Evolutionary conservation across 768 basidiomycete species (phyloP).

Genomic region (Candolleomyces eurysporus): DNA sequence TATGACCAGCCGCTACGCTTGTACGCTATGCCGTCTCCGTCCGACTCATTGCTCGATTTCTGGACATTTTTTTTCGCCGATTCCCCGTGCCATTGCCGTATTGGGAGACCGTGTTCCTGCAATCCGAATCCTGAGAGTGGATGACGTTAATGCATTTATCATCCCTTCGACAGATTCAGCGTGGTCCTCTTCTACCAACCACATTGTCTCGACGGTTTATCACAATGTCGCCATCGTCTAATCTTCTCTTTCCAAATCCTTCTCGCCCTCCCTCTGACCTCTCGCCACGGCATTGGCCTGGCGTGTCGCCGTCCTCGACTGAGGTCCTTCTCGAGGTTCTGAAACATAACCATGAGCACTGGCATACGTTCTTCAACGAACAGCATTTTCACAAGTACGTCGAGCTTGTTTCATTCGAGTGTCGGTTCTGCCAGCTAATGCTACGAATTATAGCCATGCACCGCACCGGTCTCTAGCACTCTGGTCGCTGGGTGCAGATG

Average conservation of each 20-base stretch:
- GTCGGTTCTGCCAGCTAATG: constrained; percentile 17
- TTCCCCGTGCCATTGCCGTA: too few species aligned
- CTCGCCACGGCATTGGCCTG: constrained; percentile 30
- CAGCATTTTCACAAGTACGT: constrained; percentile 35
- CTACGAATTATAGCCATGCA: constrained; percentile 42
- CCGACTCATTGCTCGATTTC: too few species aligned
- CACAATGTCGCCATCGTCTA: constrained; percentile 1
- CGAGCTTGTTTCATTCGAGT: constrained; percentile 8
- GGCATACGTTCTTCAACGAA: constrained; percentile 55
- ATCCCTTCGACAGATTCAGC: neutral
- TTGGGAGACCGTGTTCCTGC: too few species aligned
- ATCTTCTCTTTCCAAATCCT: constrained; percentile 30
- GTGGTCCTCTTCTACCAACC: neutral
- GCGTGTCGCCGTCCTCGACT: constrained; percentile 36
- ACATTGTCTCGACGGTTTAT: neutral
- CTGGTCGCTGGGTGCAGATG: constrained; percentile 57
- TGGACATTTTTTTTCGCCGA: too few species aligned
- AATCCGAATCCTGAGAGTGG: too few species aligned
- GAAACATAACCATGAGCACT: constrained; percentile 49
- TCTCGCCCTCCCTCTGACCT: constrained; percentile 25
- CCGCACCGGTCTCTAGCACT: constrained; percentile 58
- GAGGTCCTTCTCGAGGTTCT: constrained; percentile 37
- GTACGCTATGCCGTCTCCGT: too few species aligned
- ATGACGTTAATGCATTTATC: too few species aligned
- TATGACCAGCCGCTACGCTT: too few species aligned